Evolutionary conservation across 345 rosid genomes (phyloP), one percentile per base, ranked within the genome.

Genomic region (Turnera subulata): DNA sequence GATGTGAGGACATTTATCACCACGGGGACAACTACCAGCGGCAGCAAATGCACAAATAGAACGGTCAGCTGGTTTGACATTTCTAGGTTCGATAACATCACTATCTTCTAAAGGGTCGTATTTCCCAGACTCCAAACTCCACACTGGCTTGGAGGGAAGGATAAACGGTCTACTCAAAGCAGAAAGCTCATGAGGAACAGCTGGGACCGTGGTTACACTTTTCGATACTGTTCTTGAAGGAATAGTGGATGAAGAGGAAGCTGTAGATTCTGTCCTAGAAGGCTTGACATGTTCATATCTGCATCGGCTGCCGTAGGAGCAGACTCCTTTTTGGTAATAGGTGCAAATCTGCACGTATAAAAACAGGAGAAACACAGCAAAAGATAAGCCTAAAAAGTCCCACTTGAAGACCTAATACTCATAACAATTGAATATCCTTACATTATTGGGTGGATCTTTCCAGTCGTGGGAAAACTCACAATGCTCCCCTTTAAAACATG

Each of bases 381-480:
- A 12, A n/a, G 56, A n/a, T 3, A 50, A 52, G 5, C 8, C 35
- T 19, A 40, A 38, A 20, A 2, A 14, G 17, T 6, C 19, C 26
- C 52, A 11, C 17, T 20, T 1, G n/a, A 22, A 25, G 46, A 60
- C 5, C 10, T 48, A 22, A 32, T 1, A 17, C 38, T 46, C 60
- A 50, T 11, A 1, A 48, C n/a, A n/a, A n/a, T n/a, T n/a, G n/a
- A 47, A 53, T 25, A 9, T 42, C 25, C 59, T 66, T 81, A 93
- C 99, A 75, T 83, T 86, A 65, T 79, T 79, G 0, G 83, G 20
- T 1, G 86, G 78, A 58, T 79, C 81, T 51, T 76, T 87, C 80
- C 82, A 76, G 63, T 85, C 92, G 75, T 93, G 99, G 13, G 94
- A 87, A 73, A 73, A 93, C 63, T 87, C 97, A 56, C 99, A 93